Conservation (phyloP, 2,329 filamentous ascomycete species). For the Neofusicoccum parvum region DNA sequence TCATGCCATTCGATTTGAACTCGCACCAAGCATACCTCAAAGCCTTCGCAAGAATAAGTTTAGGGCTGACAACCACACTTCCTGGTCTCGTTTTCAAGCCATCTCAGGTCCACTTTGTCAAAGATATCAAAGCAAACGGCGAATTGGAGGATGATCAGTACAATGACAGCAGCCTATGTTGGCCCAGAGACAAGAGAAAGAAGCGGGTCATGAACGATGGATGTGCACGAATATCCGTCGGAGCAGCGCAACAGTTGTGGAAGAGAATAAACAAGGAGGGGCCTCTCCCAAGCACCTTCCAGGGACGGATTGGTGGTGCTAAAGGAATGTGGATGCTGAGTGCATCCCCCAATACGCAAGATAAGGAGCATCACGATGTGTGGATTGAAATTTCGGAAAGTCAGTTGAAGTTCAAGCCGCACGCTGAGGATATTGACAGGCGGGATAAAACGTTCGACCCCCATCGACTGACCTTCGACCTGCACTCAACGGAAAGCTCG, state of each 20-base stretch:
- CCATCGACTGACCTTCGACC: slow-evolving; percentile 66
- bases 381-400: slow-evolving; percentile 69
- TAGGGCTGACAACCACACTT: slow-evolving; percentile 45
- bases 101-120: slow-evolving; percentile 37
- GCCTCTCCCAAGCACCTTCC: slow-evolving; percentile 64
- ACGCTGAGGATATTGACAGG: slow-evolving; percentile 32
- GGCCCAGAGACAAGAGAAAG: slow-evolving; percentile 24
- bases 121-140: slow-evolving; percentile 36
- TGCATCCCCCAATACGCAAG: slow-evolving; percentile 46
- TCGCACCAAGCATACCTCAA: slow-evolving; percentile 43
- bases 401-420: slow-evolving; percentile 66
- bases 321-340: slow-evolving; percentile 77
- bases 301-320: slow-evolving; percentile 70
- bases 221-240: slow-evolving; percentile 65
- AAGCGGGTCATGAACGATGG: slow-evolving; percentile 53
- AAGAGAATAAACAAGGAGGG: slow-evolving; percentile 50
- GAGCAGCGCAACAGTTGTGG: slow-evolving; percentile 58
- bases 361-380: slow-evolving; percentile 43
- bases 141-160: slow-evolving; percentile 38
- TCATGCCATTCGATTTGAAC: slow-evolving; percentile 42
- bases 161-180: slow-evolving; percentile 36
- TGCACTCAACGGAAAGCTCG: slow-evolving; percentile 53
- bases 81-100: slow-evolving; percentile 40
- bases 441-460: slow-evolving; percentile 47
- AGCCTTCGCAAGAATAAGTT: slow-evolving; percentile 44